A percentile compares a stretch with the other conserved stretches of the same genome.
Evolutionary conservation across 2,329 filamentous ascomycete genomes (phyloP).

Genomic region (Talaromyces verruculosus): DNA sequence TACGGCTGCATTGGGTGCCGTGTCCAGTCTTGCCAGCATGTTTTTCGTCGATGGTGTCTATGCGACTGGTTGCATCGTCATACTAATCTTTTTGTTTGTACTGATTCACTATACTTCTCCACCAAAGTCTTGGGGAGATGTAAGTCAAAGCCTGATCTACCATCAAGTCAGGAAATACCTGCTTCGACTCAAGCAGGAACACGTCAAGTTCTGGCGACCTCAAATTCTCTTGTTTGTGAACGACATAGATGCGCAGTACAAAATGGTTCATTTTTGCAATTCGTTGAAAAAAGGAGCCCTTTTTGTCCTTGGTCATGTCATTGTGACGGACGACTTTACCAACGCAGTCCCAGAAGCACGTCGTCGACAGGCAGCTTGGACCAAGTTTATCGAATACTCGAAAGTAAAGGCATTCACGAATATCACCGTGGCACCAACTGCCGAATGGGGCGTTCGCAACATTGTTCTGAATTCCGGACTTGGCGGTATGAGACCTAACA

Average conservation of each 20-base stretch:
- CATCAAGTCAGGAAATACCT: constrained; percentile 86
- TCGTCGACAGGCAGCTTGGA: constrained; percentile 77
- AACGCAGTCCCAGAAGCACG: constrained; percentile 77
- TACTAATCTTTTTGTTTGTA: constrained; percentile 74
- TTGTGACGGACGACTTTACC: constrained; percentile 79
- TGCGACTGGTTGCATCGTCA: constrained; percentile 70
- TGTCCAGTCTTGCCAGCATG: constrained; percentile 79
- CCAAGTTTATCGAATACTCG: constrained; percentile 81
- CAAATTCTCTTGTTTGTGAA: constrained; percentile 84
- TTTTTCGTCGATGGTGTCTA: constrained; percentile 86
- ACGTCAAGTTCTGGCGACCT: constrained; percentile 91
- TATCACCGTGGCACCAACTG: constrained; percentile 75
- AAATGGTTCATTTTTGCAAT: constrained; percentile 87
- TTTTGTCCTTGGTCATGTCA: constrained; percentile 84
- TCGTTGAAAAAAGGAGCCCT: constrained; percentile 83
- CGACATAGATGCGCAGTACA: constrained; percentile 75
- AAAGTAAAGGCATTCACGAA: constrained; percentile 89
- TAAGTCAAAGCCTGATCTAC: constrained; percentile 86
- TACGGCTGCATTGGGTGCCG: constrained; percentile 70
- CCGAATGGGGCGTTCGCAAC: constrained; percentile 83
- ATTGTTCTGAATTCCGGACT: constrained; percentile 77
- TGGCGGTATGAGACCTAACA: constrained; percentile 86
- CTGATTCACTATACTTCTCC: constrained; percentile 83
- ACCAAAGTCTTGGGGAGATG: constrained; percentile 86
- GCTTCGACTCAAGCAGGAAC: constrained; percentile 77